Percentiles rank a stretch among this genome's conserved stretches.
Evolutionary conservation across 2,329 filamentous ascomycete species (phyloP).

Genomic region (Alternaria ethzedia): DNA sequence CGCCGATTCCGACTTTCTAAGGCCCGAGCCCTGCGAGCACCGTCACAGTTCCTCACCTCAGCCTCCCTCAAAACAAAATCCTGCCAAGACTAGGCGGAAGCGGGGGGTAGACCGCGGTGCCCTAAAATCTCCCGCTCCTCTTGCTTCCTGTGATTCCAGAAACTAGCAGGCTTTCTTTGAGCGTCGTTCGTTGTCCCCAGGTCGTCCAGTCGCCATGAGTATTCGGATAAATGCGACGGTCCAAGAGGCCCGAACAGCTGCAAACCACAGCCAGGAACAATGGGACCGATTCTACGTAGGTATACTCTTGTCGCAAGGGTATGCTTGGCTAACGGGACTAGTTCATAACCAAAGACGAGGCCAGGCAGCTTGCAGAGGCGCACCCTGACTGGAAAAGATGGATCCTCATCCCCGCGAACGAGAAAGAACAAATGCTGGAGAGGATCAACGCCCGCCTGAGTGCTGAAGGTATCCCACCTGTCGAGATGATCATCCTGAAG

Average conservation of each 20-base stretch:
- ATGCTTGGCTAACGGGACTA: slow-evolving; percentile 33
- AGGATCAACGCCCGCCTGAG: slow-evolving; percentile 43
- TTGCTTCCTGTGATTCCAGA: slow-evolving; percentile 39
- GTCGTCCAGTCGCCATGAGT: slow-evolving; percentile 38
- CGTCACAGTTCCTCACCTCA: slow-evolving; percentile 46
- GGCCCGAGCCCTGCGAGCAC: slow-evolving; percentile 47
- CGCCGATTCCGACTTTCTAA: slow-evolving; percentile 46
- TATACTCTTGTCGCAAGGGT: slow-evolving; percentile 18
- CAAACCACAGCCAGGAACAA: slow-evolving; percentile 47
- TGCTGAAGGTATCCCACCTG: slow-evolving; percentile 44
- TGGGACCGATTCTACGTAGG: slow-evolving; percentile 49
- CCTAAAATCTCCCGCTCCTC: slow-evolving; percentile 47
- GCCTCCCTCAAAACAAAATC: slow-evolving; percentile 47
- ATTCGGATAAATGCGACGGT: slow-evolving; percentile 49
- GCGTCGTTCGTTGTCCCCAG: slow-evolving; percentile 28
- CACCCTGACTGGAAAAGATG: slow-evolving; percentile 47
- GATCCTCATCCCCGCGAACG: slow-evolving; percentile 47
- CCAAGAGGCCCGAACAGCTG: slow-evolving; percentile 42
- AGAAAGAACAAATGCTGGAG: slow-evolving; percentile 44
- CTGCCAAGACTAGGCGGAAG: slow-evolving; percentile 47
- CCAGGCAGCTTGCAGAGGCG: slow-evolving; percentile 44
- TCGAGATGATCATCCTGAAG: slow-evolving; percentile 48
- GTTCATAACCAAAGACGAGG: slow-evolving; percentile 49
- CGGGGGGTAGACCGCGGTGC: slow-evolving; percentile 45
- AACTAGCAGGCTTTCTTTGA: slow-evolving; percentile 31